Conservation (phyloP, 202 grass and related monocot species). For the Carex sylvatica region DNA sequence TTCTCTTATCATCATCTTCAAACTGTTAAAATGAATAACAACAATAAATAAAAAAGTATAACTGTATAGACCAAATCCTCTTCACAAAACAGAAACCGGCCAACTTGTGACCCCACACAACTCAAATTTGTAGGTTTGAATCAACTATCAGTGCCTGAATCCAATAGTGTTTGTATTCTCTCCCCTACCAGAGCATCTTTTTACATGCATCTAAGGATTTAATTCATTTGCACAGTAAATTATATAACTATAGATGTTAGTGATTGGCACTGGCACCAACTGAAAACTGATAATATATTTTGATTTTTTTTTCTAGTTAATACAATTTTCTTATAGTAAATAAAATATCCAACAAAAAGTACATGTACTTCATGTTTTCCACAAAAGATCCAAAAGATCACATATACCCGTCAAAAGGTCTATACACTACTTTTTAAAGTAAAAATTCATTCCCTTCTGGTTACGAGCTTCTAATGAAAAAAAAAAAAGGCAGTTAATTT, state of each 20-base stretch:
- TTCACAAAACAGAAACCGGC: not conserved
- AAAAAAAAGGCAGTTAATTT: not conserved
- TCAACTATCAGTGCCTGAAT: not conserved
- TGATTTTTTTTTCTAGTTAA: not conserved
- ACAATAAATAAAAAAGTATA: not conserved
- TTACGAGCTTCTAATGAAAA: not conserved
- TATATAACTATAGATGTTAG: not conserved
- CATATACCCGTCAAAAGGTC: not conserved
- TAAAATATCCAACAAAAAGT: not conserved
- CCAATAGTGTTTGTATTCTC: not conserved
- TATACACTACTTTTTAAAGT: not conserved
- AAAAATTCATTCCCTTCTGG: not conserved
- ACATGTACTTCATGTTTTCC: not conserved
- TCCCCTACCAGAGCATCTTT: not conserved
- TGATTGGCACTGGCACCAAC: not conserved
- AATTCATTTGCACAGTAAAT: not conserved
- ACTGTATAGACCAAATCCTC: not conserved
- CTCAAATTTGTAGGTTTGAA: not conserved
- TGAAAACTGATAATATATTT: not conserved
- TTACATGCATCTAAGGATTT: not conserved
- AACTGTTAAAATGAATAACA: slow-evolving; percentile 32
- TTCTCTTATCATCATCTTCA: slow-evolving; percentile 49
- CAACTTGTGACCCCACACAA: not conserved
- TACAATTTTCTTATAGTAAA: not conserved
- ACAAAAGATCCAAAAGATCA: not conserved